Conservation (phyloP, 2,329 filamentous ascomycete species). For the Colletotrichum acutatum region DNA sequence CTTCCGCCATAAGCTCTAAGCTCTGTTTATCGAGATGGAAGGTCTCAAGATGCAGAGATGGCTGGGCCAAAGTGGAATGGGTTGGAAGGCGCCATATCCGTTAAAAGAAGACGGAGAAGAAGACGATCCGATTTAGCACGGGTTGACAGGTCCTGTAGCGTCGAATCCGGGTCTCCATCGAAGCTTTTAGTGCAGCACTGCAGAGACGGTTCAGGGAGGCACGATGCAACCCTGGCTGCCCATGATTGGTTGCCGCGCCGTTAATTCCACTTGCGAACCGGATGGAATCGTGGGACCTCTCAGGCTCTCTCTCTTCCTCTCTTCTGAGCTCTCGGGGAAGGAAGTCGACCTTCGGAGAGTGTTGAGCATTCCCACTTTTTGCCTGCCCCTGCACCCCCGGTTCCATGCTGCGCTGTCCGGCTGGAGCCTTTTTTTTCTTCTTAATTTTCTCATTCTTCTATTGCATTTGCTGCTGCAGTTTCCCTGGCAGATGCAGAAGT, state of each 20-base stretch:
- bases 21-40: too few species aligned
- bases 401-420: background rate
- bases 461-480: background rate
- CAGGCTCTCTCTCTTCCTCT: background rate
- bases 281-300: background rate
- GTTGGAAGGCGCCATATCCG: background rate
- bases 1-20: background rate
- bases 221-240: background rate
- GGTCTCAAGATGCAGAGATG: background rate
- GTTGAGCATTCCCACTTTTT: conserved; percentile 13
- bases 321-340: background rate
- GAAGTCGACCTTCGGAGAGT: background rate
- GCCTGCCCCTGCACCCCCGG: conserved; percentile 9
- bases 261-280: conserved; percentile 8
- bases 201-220: background rate
- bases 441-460: background rate
- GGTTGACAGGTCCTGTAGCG: background rate
- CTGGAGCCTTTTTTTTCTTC: background rate
- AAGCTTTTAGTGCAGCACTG: background rate
- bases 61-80: background rate
- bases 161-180: background rate
- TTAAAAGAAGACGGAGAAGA: background rate
- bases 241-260: conserved; percentile 8
- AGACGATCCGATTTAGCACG: background rate
- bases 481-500: background rate